Percentiles rank a stretch among this genome's conserved stretches.
These are phyloP conservation scores for Kalmanozyma brasiliensis DNA, from an alignment of 1,284 basidiomycete species.

Conservation along the genomic window DNA sequence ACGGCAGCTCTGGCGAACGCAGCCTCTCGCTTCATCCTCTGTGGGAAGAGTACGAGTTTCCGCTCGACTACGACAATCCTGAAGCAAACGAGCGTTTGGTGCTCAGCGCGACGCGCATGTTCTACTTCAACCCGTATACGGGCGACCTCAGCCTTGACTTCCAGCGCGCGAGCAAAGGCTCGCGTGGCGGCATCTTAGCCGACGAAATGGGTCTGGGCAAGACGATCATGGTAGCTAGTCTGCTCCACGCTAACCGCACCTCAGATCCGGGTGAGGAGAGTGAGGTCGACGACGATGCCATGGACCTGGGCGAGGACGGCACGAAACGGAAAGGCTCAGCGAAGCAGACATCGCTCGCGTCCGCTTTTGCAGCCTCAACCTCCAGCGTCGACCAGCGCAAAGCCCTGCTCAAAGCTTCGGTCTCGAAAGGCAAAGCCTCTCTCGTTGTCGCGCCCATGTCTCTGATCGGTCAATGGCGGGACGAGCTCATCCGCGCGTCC, in stretches of 20 bases:
- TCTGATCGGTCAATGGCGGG: slow-evolving; percentile 87
- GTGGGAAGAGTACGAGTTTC: slow-evolving; percentile 82
- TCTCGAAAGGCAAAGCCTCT: slow-evolving; percentile 72
- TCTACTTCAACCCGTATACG: slow-evolving; percentile 69
- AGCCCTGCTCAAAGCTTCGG: slow-evolving; percentile 39
- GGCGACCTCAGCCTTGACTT: slow-evolving; percentile 91
- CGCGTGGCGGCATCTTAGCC: slow-evolving; percentile 87
- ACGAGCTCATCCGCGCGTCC: slow-evolving; percentile 77
- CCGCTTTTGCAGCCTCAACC: slow-evolving; percentile 50
- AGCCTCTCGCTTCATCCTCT: slow-evolving; percentile 81
- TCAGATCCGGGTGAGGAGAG: slow-evolving; percentile 32
- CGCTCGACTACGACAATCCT: slow-evolving; percentile 51
- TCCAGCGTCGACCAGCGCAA: slow-evolving; percentile 21
- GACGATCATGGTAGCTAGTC: slow-evolving; percentile 92
- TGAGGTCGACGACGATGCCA: slow-evolving; percentile 28
- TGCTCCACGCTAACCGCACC: slow-evolving; percentile 80
- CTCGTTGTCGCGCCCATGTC: slow-evolving; percentile 93
- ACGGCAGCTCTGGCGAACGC: slow-evolving; percentile 10
- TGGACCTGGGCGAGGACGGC: slow-evolving; percentile 12
- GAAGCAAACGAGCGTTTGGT: slow-evolving; percentile 42
- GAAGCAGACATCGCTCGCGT: slow-evolving; percentile 56
- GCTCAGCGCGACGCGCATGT: slow-evolving; percentile 39
- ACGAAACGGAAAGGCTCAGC: slow-evolving; percentile 22
- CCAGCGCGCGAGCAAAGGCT: slow-evolving; percentile 81
- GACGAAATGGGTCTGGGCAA: slow-evolving; percentile 90